phyloP scores from a whole-genome alignment of 75 land plant genomes.

The Sequoia sempervirens region DNA sequence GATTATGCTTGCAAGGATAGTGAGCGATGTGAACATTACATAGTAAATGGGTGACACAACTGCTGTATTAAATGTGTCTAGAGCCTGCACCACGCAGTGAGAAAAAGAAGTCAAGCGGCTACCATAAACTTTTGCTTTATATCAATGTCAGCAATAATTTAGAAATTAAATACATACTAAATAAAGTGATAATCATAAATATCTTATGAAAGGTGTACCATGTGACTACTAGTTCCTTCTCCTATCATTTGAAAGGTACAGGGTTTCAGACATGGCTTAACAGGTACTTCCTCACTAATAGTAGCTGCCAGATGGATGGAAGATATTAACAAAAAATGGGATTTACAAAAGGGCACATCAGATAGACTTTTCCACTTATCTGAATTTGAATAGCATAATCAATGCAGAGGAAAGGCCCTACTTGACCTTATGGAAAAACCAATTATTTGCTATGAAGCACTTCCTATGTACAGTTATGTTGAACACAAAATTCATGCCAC shows the following conservation, averaged over 20 bases:
- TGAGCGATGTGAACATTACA: slow-evolving; percentile 94
- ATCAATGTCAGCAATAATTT: neutral
- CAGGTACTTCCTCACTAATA: neutral
- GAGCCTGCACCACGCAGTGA: slow-evolving; percentile 59
- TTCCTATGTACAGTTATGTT: neutral
- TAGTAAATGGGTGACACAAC: slow-evolving; percentile 98
- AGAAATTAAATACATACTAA: neutral
- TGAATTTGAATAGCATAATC: neutral
- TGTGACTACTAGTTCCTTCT: neutral
- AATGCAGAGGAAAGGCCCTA: neutral
- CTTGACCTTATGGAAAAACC: neutral
- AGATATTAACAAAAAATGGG: neutral
- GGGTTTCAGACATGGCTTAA: neutral
- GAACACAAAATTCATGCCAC: neutral
- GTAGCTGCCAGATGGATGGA: neutral
- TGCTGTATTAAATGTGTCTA: slow-evolving; percentile 98
- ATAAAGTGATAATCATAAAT: neutral
- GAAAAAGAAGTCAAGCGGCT: neutral
- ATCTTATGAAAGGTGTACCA: neutral
- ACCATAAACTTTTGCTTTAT: neutral
- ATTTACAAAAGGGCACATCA: neutral
- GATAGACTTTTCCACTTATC: neutral
- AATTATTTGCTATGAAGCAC: neutral
- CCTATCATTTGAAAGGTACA: neutral
- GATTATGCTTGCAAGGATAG: slow-evolving; percentile 93